Evolutionary conservation across 257 asterid genomes (phyloP).

Genomic region (Solanum megistacrolobum): DNA sequence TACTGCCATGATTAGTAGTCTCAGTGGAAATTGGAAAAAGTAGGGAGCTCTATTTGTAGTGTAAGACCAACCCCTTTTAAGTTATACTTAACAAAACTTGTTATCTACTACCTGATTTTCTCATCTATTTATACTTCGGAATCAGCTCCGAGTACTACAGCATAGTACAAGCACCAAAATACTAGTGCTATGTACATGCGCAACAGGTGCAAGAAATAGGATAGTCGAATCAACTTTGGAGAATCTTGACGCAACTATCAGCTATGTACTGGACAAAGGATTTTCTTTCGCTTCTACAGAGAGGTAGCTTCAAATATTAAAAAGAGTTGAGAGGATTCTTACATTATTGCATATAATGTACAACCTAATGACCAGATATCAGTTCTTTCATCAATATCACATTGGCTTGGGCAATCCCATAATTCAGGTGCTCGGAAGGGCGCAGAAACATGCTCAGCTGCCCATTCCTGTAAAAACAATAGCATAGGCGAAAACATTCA

Average conservation of each 20-base stretch:
- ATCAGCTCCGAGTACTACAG: background rate
- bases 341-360: conserved; percentile 95
- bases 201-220: background rate
- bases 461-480: conserved; percentile 70
- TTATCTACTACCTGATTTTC: background rate
- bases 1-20: background rate
- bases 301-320: background rate
- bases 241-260: background rate
- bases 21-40: background rate
- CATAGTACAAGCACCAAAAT: background rate
- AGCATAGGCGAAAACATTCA: background rate
- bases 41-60: background rate
- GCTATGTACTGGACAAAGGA: background rate
- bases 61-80: background rate
- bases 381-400: conserved; percentile 89
- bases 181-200: background rate
- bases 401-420: conserved; percentile 97
- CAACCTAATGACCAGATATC: conserved; percentile 99
- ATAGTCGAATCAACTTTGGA: background rate
- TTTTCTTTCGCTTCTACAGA: background rate
- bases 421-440: conserved; percentile 95
- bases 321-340: conserved; percentile 22
- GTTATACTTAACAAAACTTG: background rate
- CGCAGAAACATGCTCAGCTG: conserved; percentile 93
- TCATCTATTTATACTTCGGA: background rate